Evolutionary conservation across 345 rosid species (phyloP).

Genomic region (Salix suchowensis): DNA sequence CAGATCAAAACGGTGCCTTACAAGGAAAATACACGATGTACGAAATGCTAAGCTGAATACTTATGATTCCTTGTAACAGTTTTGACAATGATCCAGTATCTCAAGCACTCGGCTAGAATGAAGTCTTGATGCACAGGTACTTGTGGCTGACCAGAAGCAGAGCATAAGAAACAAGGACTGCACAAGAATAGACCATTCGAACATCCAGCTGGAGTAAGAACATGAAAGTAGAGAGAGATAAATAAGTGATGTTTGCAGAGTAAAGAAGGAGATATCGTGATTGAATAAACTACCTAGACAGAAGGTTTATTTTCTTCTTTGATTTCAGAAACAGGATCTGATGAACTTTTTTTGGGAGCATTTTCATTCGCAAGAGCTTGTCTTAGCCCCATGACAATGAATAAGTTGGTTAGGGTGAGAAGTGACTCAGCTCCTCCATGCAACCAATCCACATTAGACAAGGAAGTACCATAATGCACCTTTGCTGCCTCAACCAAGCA

Average conservation of each 20-base stretch:
- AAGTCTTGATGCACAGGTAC: not conserved
- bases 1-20: not conserved
- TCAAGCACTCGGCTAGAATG: not conserved
- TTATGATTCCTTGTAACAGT: not conserved
- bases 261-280: not conserved
- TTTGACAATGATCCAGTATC: not conserved
- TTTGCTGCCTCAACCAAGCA: conserved; percentile 51
- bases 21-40: not conserved
- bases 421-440: conserved; percentile 95
- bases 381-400: conserved; percentile 82
- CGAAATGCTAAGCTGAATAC: not conserved
- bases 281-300: conserved; percentile 18
- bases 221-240: not conserved
- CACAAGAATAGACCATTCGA: not conserved
- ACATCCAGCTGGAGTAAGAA: conserved; percentile 6
- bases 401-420: conserved; percentile 76
- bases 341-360: conserved; percentile 23
- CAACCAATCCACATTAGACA: conserved; percentile 89
- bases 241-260: not conserved
- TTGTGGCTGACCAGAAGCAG: not conserved
- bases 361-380: conserved; percentile 54
- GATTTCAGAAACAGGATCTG: conserved; percentile 21
- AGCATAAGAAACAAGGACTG: not conserved
- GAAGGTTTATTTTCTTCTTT: conserved; percentile 32
- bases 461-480: conserved; percentile 78